phyloP scores from a whole-genome alignment of 768 basidiomycete genomes.

The Rhizopogon vinicolor region DNA sequence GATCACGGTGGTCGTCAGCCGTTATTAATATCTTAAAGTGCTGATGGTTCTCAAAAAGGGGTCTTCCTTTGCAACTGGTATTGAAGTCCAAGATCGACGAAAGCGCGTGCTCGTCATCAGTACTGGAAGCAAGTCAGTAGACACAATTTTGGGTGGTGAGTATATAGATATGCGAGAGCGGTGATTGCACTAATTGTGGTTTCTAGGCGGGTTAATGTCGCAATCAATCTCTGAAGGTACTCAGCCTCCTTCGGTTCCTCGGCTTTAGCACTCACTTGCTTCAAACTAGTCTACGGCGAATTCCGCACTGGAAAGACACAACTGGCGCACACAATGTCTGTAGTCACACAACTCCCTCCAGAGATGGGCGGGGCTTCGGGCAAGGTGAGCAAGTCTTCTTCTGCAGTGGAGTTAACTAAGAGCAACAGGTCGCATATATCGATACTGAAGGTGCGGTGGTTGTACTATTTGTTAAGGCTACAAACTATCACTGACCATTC shows the following conservation, averaged over 20 bases:
- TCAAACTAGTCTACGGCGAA: conserved; percentile 79
- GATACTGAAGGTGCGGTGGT: conserved; percentile 68
- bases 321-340: conserved; percentile 92
- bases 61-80: conserved; percentile 86
- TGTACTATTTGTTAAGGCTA: not conserved
- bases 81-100: conserved; percentile 85
- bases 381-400: conserved; percentile 46
- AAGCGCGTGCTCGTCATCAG: conserved; percentile 80
- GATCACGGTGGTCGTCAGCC: conserved; percentile 48
- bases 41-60: conserved; percentile 46
- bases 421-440: conserved; percentile 76
- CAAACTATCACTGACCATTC: conserved; percentile 16
- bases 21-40: not conserved
- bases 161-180: not conserved
- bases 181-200: not conserved
- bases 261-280: not conserved
- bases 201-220: conserved; percentile 78
- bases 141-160: conserved; percentile 82
- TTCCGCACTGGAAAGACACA: conserved; percentile 97
- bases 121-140: conserved; percentile 91
- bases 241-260: not conserved
- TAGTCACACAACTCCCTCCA: conserved; percentile 81
- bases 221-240: conserved; percentile 91
- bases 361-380: conserved; percentile 91
- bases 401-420: not conserved